phyloP scores from a whole-genome alignment of 495 filamentous ascomycete genomes.

The Cladorrhinum samala region DNA sequence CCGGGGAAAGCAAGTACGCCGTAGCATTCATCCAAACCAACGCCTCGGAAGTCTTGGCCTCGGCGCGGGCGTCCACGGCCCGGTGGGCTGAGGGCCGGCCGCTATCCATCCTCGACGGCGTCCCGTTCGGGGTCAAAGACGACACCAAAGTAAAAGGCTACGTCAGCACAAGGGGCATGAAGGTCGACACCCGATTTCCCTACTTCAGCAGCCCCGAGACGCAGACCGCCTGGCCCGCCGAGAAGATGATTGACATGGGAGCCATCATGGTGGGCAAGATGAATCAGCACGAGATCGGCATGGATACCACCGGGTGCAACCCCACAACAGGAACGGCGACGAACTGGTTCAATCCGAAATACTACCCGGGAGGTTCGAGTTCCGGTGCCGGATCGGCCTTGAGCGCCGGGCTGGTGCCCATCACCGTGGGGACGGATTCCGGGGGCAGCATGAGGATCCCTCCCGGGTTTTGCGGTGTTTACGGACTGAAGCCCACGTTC shows the following conservation, averaged over 20 bases:
- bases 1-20: constrained; percentile 51
- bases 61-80: constrained; percentile 63
- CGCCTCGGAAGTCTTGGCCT: constrained; percentile 53
- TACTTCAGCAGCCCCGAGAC: constrained; percentile 28
- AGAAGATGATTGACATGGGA: constrained; percentile 68
- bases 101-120: constrained; percentile 68
- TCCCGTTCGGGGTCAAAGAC: constrained; percentile 85
- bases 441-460: constrained; percentile 81
- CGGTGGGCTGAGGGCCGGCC: constrained; percentile 60
- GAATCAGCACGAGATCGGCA: constrained; percentile 88
- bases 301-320: constrained; percentile 38
- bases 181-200: constrained; percentile 28
- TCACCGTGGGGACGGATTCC: constrained; percentile 79
- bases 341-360: constrained; percentile 74
- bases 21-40: constrained; percentile 59
- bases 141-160: constrained; percentile 75
- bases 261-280: constrained; percentile 79
- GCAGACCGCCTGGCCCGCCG: constrained; percentile 61
- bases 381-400: constrained; percentile 79
- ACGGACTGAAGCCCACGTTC: constrained; percentile 81
- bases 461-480: constrained; percentile 75
- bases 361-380: constrained; percentile 87
- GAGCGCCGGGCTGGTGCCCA: constrained; percentile 67
- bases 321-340: constrained; percentile 70
- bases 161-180: constrained; percentile 52